Evolutionary conservation across 2,329 filamentous ascomycete genomes (phyloP).

Genomic region (Pseudopithomyces chartarum): DNA sequence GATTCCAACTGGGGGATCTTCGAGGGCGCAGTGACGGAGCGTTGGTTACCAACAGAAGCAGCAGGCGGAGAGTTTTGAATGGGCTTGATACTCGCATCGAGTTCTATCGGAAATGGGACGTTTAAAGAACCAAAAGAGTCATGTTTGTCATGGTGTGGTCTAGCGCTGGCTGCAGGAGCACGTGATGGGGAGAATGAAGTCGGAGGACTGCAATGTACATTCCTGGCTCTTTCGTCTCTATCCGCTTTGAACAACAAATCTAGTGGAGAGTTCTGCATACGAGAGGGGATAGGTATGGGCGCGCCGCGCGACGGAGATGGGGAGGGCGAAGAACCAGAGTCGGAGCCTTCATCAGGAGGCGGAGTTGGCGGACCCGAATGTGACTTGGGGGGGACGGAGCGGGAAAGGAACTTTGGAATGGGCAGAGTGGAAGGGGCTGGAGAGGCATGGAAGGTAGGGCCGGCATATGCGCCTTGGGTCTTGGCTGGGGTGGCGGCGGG

Average conservation of each 20-base stretch:
- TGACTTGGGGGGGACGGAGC: constrained; percentile 67
- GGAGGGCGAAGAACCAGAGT: constrained; percentile 48
- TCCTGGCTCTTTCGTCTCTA: constrained; percentile 73
- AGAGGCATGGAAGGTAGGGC: constrained; percentile 92
- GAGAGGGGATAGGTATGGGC: constrained; percentile 46
- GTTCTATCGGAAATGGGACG: constrained; percentile 70
- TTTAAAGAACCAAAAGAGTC: constrained; percentile 55
- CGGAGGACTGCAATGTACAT: constrained; percentile 52
- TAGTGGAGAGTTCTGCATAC: constrained; percentile 74
- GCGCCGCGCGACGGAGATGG: constrained; percentile 58
- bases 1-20: constrained; percentile 30
- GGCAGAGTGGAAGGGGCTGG: constrained; percentile 89
- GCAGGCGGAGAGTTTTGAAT: constrained; percentile 28
- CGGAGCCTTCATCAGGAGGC: constrained; percentile 53
- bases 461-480: constrained; percentile 72
- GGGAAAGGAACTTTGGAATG: constrained; percentile 85
- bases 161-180: constrained; percentile 23
- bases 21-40: constrained; percentile 40
- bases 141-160: constrained; percentile 46
- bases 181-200: constrained; percentile 20
- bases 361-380: constrained; percentile 53
- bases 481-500: constrained; percentile 39
- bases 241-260: constrained; percentile 92
- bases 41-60: constrained; percentile 26
- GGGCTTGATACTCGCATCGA: constrained; percentile 51